phyloP scores from a whole-genome alignment of 2,329 filamentous ascomycete species.

The Sarocladium strictum region DNA sequence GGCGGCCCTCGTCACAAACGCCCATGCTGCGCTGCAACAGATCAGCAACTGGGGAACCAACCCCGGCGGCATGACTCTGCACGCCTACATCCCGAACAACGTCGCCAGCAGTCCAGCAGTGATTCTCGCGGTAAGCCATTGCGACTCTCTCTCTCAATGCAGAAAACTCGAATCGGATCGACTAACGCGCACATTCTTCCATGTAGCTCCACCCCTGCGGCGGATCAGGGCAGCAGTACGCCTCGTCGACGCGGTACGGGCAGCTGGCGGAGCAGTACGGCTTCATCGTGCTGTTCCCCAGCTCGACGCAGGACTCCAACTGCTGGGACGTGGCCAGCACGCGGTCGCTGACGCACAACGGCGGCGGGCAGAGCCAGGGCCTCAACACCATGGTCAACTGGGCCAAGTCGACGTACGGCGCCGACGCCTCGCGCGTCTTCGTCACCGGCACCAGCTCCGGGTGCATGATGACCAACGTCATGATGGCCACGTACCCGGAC shows the following conservation, averaged over 20 bases:
- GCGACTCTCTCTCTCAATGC: background rate
- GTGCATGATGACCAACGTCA: constrained; percentile 43
- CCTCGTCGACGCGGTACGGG: constrained; percentile 3
- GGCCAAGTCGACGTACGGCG: constrained; percentile 44
- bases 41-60: constrained; percentile 10
- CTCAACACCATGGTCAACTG: constrained; percentile 56
- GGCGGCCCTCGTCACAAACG: background rate
- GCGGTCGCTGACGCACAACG: constrained; percentile 45
- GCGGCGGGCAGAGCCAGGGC: constrained; percentile 48
- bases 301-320: constrained; percentile 38
- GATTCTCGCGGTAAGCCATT: constrained; percentile 7
- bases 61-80: constrained; percentile 9
- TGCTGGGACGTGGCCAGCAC: constrained; percentile 54
- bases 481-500: constrained; percentile 48
- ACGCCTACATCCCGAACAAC: constrained; percentile 10
- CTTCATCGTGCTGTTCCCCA: constrained; percentile 48
- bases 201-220: constrained; percentile 11
- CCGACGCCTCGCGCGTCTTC: constrained; percentile 44
- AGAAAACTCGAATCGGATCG: no score
- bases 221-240: background rate
- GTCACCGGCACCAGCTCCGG: constrained; percentile 44
- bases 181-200: background rate
- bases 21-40: constrained; percentile 8
- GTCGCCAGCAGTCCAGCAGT: constrained; percentile 7
- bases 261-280: constrained; percentile 30